Base-by-base conservation (phyloP, 2,329 filamentous ascomycete species). In the Aspergillus sp. region DNA sequence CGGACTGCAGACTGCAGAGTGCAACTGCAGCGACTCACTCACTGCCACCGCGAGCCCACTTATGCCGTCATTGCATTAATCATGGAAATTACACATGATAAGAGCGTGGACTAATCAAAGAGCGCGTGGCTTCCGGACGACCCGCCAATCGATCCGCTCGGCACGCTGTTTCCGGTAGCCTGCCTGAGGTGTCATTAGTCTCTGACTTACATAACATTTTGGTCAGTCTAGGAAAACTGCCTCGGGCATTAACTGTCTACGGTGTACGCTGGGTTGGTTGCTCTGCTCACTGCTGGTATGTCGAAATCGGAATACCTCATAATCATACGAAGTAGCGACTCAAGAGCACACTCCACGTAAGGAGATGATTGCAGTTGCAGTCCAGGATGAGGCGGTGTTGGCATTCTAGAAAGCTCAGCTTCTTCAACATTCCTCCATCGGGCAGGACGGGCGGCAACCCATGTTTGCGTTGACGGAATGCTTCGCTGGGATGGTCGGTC, bases 111-210 rank as follows among this genome's bases (percentile, higher is more conserved):
- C 32, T 31, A 58, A 52, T 61, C 47, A 61, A 24, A 16, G 7
- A 16, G 22, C n/a, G 20, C 10, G 29, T 18, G 9, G 42, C 36
- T 53, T 36, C 60, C 60, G 57, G 52, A 29, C 55, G 56, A 50
- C 51, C 59, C 60, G 54, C 52, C 26, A 31, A 54, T 36, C 54
- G 20, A 36, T 54, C 52, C 58, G 57, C 65, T 65, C 69, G 69
- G 69, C 69, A 72, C 67, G 39, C 49, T 58, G 45, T 18, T 67
- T 65, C 67, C 63, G 68, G 52, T 49, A 6, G n/a, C 26, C 31
- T 12, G 31, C 31, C 31, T 36, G 31, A 36, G 22, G 22, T 24
- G 22, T 24, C 22, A n/a, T n/a, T n/a, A n/a, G n/a, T n/a, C n/a
- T n/a, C n/a, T n/a, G n/a, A n/a, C n/a, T n/a, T n/a, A n/a, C n/a